These are phyloP conservation scores for Mortierella sp. DNA, from an alignment of 371 early-diverging fungal species.

Conservation along the genomic window DNA sequence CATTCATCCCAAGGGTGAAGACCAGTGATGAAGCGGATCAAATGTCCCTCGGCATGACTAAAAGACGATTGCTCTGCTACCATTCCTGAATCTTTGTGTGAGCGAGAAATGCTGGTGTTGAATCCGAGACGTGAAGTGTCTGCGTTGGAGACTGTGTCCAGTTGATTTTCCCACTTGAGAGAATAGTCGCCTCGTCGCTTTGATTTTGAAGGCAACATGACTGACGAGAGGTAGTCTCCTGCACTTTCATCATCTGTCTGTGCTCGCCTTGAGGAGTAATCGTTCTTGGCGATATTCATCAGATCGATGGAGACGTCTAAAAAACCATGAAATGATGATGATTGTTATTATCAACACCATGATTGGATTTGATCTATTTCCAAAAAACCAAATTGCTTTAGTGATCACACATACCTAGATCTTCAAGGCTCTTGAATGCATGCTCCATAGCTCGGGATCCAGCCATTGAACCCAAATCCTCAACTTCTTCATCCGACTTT, in stretches of 20 bases:
- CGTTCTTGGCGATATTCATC: background rate
- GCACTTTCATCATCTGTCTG: constrained; percentile 23
- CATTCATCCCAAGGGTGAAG: constrained; percentile 44
- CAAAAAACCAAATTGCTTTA: too few relatives aligned
- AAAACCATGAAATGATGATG: background rate
- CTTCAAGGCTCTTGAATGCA: constrained; percentile 41
- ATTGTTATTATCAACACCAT: too few relatives aligned
- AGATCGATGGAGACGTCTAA: constrained; percentile 38
- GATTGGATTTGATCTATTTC: too few relatives aligned
- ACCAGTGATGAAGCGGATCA: constrained; percentile 22
- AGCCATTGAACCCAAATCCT: constrained; percentile 35
- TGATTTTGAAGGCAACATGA: constrained; percentile 32
- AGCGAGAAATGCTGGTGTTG: constrained; percentile 13
- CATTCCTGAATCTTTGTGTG: constrained; percentile 18
- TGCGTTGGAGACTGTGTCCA: constrained; percentile 20
- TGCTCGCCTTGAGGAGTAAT: background rate
- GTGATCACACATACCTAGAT: constrained; percentile 22
- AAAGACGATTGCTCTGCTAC: constrained; percentile 39
- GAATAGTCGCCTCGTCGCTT: constrained; percentile 39
- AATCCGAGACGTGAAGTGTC: constrained; percentile 21
- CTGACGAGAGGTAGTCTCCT: constrained; percentile 18
- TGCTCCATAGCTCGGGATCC: constrained; percentile 37
- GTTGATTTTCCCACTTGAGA: constrained; percentile 46
- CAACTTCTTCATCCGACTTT: constrained; percentile 13
- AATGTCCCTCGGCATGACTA: constrained; percentile 29